A percentile compares a stretch with the other conserved stretches of the same genome.
phyloP scores from a whole-genome alignment of 2,329 filamentous ascomycete genomes.

The Didymosphaeria variabile region DNA sequence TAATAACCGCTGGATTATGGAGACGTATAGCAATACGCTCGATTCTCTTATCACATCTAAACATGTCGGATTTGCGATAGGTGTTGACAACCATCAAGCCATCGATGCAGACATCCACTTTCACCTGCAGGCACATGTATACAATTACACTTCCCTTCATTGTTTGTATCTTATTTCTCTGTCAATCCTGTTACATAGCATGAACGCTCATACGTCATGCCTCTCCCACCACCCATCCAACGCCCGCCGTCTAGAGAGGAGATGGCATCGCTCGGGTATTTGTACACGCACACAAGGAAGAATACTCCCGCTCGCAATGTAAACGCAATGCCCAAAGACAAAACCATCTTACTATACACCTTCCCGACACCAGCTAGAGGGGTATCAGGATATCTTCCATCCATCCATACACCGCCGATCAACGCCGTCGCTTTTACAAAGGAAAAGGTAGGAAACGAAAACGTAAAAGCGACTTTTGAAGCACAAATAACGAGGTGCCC shows the following conservation, averaged over 20 bases:
- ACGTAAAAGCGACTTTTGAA: constrained; percentile 29
- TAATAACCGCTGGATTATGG: neutral
- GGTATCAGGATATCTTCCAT: constrained; percentile 7
- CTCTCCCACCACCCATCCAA: neutral
- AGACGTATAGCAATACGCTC: neutral
- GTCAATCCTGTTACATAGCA: neutral
- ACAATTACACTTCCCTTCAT: neutral
- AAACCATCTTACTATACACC: neutral
- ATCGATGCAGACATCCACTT: too few relatives aligned
- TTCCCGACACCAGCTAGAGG: neutral
- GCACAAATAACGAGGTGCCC: constrained; percentile 24
- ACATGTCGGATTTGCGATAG: neutral
- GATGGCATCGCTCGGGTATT: constrained; percentile 3
- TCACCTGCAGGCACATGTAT: neutral
- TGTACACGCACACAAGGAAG: neutral
- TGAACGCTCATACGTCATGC: neutral
- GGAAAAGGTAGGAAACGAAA: constrained; percentile 13
- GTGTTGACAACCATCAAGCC: too few relatives aligned
- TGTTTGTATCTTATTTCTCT: neutral
- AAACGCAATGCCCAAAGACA: neutral
- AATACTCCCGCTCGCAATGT: constrained; percentile 1
- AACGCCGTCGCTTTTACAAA: constrained; percentile 38
- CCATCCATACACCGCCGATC: constrained; percentile 2
- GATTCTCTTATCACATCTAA: too few relatives aligned
- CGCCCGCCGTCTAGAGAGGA: neutral